These are phyloP conservation scores for Begonia loranthoides DNA, from an alignment of 306 rosid species.

Conservation along the genomic window DNA sequence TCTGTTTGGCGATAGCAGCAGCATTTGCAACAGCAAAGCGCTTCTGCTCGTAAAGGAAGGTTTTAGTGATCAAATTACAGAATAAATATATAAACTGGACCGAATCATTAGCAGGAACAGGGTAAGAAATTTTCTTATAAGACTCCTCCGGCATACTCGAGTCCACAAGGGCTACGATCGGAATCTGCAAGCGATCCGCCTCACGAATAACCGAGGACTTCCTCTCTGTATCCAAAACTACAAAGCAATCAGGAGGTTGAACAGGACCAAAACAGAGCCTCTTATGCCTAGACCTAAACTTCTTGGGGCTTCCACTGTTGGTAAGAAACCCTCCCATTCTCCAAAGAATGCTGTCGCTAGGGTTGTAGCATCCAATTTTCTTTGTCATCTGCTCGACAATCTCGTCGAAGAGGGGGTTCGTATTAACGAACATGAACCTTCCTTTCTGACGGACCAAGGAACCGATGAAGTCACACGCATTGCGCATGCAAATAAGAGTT, in stretches of 20 bases:
- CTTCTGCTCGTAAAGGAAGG: slow-evolving; percentile 32
- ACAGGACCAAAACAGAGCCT: slow-evolving; percentile 54
- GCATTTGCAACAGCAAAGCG: slow-evolving; percentile 11
- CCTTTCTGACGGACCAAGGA: slow-evolving; percentile 49
- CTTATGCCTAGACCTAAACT: slow-evolving; percentile 66
- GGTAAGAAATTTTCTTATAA: slow-evolving; percentile 49
- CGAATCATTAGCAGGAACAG: slow-evolving; percentile 63
- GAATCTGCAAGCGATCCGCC: slow-evolving; percentile 51
- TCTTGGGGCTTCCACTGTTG: slow-evolving; percentile 65
- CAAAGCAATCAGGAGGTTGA: slow-evolving; percentile 66
- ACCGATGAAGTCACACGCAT: slow-evolving; percentile 55
- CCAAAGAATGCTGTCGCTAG: slow-evolving; percentile 41
- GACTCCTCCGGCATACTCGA: slow-evolving; percentile 40
- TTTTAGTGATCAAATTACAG: slow-evolving; percentile 74
- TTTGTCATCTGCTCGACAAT: slow-evolving; percentile 56
- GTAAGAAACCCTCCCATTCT: slow-evolving; percentile 72
- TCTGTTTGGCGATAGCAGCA: slow-evolving; percentile 7
- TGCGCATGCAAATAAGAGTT: slow-evolving; percentile 66
- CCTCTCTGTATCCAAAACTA: slow-evolving; percentile 48
- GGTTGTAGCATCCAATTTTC: slow-evolving; percentile 39
- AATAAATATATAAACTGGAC: slow-evolving; percentile 55
- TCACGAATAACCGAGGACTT: slow-evolving; percentile 56
- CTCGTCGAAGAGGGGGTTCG: slow-evolving; percentile 67
- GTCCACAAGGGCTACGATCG: slow-evolving; percentile 66
- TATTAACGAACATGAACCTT: slow-evolving; percentile 78